These are phyloP conservation scores for Solanum boliviense DNA, from an alignment of 257 asterid genomes.

Conservation along the genomic window DNA sequence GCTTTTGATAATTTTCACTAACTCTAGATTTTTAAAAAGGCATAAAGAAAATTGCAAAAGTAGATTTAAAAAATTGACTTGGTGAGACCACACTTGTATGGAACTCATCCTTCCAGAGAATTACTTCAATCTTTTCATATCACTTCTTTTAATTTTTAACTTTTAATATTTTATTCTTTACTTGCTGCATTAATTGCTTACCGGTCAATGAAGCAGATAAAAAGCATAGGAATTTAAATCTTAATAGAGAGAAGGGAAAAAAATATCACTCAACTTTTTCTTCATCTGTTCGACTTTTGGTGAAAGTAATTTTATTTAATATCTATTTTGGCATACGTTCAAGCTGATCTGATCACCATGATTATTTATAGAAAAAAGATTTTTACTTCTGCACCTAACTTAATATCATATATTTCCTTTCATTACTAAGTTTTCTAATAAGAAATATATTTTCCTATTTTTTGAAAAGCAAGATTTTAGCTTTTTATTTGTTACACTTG, in stretches of 20 bases:
- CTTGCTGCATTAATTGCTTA: not conserved
- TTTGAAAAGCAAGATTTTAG: not conserved
- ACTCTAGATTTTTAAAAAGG: not conserved
- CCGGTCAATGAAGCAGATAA: too few species aligned
- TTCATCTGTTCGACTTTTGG: not conserved
- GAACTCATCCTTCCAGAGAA: not conserved
- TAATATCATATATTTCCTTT: not conserved
- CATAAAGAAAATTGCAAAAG: not conserved
- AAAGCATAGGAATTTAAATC: not conserved
- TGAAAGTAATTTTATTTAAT: not conserved
- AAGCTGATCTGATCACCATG: fast-evolving
- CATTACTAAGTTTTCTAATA: not conserved
- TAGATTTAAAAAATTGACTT: not conserved
- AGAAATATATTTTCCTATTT: not conserved
- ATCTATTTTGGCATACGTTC: not conserved
- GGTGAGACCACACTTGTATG: not conserved
- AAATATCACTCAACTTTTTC: not conserved
- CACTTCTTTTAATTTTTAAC: not conserved
- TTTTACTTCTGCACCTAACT: not conserved
- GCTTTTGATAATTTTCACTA: not conserved
- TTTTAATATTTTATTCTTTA: not conserved
- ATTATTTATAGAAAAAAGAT: not conserved
- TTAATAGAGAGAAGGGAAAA: not conserved
- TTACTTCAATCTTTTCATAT: not conserved
- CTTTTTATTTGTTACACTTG: not conserved